Conservation (phyloP, 345 rosid genomes). For the Eucalyptus virginea region DNA sequence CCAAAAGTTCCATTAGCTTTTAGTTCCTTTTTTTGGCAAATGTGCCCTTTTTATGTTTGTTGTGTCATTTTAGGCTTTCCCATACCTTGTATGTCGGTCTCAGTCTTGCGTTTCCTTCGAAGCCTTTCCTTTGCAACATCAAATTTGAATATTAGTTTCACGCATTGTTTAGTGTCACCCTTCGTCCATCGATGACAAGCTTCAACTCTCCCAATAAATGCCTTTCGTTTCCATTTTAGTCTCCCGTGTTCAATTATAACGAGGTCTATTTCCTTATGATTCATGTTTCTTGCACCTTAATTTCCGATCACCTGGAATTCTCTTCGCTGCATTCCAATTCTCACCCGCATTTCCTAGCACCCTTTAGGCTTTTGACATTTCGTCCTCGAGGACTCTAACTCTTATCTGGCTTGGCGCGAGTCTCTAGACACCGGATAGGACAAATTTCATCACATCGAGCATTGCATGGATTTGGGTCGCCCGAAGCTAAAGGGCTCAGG, state of each 20-base stretch:
- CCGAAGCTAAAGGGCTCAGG: not conserved
- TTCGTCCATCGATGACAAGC: not conserved
- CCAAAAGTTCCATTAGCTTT: not conserved
- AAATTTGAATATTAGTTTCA: not conserved
- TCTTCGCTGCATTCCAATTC: not conserved
- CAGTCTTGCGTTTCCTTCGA: not conserved
- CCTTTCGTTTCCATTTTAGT: not conserved
- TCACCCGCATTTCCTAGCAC: not conserved
- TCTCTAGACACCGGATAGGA: not conserved
- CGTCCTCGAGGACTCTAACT: not conserved
- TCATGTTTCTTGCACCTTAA: not conserved
- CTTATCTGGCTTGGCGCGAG: not conserved
- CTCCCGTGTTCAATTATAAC: not conserved
- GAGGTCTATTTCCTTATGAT: not conserved
- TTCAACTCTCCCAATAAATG: not conserved
- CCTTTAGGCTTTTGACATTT: not conserved
- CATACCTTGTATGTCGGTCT: not conserved
- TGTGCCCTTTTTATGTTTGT: too few relatives aligned
- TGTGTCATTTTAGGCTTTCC: not conserved
- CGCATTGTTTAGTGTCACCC: accelerated
- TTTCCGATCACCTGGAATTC: not conserved
- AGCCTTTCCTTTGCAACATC: not conserved
- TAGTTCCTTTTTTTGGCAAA: too few relatives aligned
- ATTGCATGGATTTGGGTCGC: not conserved
- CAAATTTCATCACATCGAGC: not conserved